A percentile compares a stretch with the other conserved stretches of the same genome.
phyloP scores from a whole-genome alignment of 2,329 filamentous ascomycete genomes.

The Diaporthe vexans region DNA sequence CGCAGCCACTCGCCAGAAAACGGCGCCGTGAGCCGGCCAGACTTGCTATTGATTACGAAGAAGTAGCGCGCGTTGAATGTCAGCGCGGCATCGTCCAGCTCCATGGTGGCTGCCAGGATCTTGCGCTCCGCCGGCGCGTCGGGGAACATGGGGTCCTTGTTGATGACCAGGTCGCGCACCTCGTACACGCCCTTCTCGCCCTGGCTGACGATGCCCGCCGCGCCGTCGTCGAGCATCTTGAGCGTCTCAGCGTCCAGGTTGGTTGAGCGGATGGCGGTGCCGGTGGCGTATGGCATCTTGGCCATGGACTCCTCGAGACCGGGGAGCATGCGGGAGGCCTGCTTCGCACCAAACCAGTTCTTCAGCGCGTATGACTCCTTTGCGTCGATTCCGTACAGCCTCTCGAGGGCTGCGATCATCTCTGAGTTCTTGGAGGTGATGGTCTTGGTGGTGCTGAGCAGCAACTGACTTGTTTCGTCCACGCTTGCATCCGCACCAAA shows the following conservation, averaged over 20 bases:
- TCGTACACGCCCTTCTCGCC: not conserved
- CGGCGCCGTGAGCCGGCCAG: not conserved
- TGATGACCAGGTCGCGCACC: not conserved
- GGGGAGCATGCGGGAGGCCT: not conserved
- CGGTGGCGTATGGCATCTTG: not conserved
- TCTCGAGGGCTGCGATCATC: conserved; percentile 7
- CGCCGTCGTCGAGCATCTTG: conserved; percentile 12
- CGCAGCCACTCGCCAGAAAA: conserved; percentile 2
- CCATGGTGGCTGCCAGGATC: not conserved
- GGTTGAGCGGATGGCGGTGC: not conserved
- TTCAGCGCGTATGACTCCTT: not conserved
- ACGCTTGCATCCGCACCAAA: not conserved
- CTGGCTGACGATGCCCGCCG: not conserved
- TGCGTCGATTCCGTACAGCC: not conserved
- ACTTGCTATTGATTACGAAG: conserved; percentile 10
- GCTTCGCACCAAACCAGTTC: conserved; percentile 3
- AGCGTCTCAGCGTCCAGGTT: not conserved
- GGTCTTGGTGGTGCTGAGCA: not conserved
- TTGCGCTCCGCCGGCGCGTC: not conserved
- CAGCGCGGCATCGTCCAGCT: not conserved
- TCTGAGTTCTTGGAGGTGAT: not conserved
- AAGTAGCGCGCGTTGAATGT: not conserved
- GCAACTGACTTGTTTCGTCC: not conserved
- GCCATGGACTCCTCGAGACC: not conserved
- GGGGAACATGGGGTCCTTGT: not conserved